phyloP scores from a whole-genome alignment of 2,329 filamentous ascomycete species.

The Fusarium austroafricanum region DNA sequence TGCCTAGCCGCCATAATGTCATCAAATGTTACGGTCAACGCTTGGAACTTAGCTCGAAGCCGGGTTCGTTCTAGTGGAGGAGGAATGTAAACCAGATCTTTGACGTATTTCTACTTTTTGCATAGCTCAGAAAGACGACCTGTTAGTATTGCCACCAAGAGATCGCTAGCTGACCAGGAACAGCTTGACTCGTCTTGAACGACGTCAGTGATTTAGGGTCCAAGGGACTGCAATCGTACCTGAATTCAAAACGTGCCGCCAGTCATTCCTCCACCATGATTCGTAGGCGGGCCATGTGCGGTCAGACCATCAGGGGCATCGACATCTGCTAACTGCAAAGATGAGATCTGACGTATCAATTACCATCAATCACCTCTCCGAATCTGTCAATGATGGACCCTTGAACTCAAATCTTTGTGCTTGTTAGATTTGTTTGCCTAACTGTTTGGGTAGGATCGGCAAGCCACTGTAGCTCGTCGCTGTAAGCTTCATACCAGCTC shows the following conservation, averaged over 20 bases:
- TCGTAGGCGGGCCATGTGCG: not conserved
- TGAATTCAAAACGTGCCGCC: not conserved
- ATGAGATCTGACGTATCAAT: not conserved
- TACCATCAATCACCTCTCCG: not conserved
- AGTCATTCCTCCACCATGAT: not conserved
- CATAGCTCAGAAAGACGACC: too few species aligned
- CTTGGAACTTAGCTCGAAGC: too few species aligned
- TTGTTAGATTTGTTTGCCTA: not conserved
- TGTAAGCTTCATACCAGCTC: conserved; percentile 15
- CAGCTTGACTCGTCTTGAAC: accelerated
- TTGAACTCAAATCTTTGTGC: accelerated
- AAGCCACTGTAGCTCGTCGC: not conserved
- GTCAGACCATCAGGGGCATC: too few species aligned
- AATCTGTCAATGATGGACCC: not conserved
- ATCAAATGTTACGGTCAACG: too few species aligned
- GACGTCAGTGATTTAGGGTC: not conserved
- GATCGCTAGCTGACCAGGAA: not conserved
- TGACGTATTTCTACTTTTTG: not conserved
- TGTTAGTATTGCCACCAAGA: accelerated
- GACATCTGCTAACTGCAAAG: too few species aligned
- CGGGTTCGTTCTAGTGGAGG: too few species aligned
- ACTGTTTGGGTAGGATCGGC: not conserved
- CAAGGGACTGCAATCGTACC: not conserved
- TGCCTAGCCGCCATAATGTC: too few species aligned
- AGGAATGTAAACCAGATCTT: not conserved